Base-by-base conservation (phyloP, 163 green algal species). In the Smithsoniella earleae region DNA sequence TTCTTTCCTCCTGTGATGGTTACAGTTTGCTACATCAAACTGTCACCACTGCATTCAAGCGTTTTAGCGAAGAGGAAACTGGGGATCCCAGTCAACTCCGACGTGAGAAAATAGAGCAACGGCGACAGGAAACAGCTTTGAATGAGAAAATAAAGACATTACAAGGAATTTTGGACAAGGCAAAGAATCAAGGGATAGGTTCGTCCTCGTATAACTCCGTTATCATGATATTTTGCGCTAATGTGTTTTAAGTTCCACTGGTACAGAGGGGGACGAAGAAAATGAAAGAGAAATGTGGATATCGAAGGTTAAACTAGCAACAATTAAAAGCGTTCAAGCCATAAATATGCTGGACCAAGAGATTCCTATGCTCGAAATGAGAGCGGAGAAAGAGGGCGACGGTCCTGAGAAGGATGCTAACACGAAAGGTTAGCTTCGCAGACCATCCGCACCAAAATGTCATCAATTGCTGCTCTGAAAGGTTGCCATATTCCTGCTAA, bases 191-290 rank as follows among this genome's bases (percentile, higher is more conserved):
- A n/a, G n/a, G n/a, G n/a, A n/a, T n/a, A n/a, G n/a, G n/a, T n/a
- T n/a, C n/a, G n/a, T n/a, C n/a, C n/a, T n/a, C n/a, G n/a, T n/a
- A n/a, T n/a, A n/a, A n/a, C n/a, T n/a, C n/a, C n/a, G n/a, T n/a
- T n/a, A n/a, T n/a, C n/a, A n/a, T n/a, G n/a, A n/a, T n/a, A n/a
- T n/a, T n/a, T n/a, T n/a, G n/a, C n/a, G n/a, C n/a, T n/a, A n/a
- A n/a, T n/a, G n/a, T n/a, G n/a, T n/a, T n/a, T n/a, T n/a, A n/a
- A n/a, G n/a, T n/a, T n/a, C n/a, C n/a, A n/a, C n/a, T n/a, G n/a
- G n/a, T n/a, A n/a, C n/a, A n/a, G n/a, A n/a, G n/a, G n/a, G n/a
- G 40, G 58, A 69, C 25, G 58, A 69, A 6, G 58, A 69, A 34
- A 34, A 22, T 45, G n/a, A 69, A 38, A 5, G 58, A 0, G 58